Conservation (phyloP, 179 eudicot species). For the Actinidia chinensis region DNA sequence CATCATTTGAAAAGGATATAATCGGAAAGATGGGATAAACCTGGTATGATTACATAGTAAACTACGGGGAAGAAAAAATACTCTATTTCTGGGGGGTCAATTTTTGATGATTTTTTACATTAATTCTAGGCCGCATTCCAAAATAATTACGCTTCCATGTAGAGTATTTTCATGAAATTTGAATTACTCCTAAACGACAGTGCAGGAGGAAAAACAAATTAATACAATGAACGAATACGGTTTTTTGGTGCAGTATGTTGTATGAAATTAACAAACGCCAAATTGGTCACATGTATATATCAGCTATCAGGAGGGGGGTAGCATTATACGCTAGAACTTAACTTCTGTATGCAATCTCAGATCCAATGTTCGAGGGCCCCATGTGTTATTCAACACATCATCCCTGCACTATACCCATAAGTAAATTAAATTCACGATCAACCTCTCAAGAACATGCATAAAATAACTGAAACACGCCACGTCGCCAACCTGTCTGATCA, state of each 20-base stretch:
- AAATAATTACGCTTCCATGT: no score
- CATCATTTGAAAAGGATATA: no score
- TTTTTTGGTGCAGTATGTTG: no score
- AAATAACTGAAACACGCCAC: background rate
- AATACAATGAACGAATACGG: background rate
- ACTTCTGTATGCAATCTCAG: constrained; percentile 98
- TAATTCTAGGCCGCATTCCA: no score
- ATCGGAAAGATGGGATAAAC: no score
- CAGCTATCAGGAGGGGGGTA: constrained; percentile 87
- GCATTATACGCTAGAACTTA: constrained; percentile 95
- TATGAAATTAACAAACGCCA: background rate
- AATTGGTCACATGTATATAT: constrained; percentile 52
- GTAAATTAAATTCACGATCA: background rate
- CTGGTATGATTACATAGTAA: no score
- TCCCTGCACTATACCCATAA: constrained; percentile 48
- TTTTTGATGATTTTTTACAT: no score
- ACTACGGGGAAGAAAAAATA: no score
- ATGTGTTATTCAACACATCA: constrained; percentile 89
- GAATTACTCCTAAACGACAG: background rate
- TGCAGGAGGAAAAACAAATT: background rate
- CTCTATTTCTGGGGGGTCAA: no score
- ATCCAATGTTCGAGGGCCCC: constrained; percentile 90
- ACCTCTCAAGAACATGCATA: background rate
- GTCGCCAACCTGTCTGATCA: background rate
- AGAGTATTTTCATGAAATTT: background rate